Conservation (phyloP, 192 early-diverging fungal species). For the Dispira simplex region DNA sequence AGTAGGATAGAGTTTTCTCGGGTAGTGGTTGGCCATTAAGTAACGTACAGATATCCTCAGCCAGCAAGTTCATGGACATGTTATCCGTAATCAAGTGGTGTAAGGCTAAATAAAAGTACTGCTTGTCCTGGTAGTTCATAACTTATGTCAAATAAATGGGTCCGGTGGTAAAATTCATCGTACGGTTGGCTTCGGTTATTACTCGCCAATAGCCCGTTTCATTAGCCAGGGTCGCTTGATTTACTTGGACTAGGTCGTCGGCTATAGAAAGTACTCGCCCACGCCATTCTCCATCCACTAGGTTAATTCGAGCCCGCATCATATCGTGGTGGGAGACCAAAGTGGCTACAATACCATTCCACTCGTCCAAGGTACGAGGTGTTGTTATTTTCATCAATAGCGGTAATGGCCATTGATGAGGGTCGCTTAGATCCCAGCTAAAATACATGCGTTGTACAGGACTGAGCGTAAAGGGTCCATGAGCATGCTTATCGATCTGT, state of each 20-base stretch:
- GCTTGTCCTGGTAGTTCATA: slow-evolving; percentile 7
- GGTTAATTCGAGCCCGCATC: neutral
- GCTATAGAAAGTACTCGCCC: neutral
- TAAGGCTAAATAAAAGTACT: slow-evolving; percentile 13
- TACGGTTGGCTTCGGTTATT: neutral
- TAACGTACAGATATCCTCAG: slow-evolving; percentile 14
- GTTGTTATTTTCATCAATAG: neutral
- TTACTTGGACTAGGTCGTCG: too few relatives aligned
- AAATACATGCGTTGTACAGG: neutral
- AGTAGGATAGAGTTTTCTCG: slow-evolving; percentile 13
- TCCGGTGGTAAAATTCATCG: neutral
- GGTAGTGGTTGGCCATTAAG: slow-evolving; percentile 5
- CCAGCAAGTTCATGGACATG: slow-evolving; percentile 15
- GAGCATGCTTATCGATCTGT: too few relatives aligned
- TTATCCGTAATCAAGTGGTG: slow-evolving; percentile 20
- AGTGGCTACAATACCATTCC: neutral
- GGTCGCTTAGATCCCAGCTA: neutral
- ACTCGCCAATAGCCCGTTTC: neutral
- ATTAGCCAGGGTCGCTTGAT: too few relatives aligned
- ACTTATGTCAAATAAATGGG: neutral
- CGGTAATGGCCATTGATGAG: neutral
- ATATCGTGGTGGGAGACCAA: slow-evolving; percentile 4
- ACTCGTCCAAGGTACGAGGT: neutral
- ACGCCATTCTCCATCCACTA: neutral
- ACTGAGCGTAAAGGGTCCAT: neutral